These are phyloP conservation scores for Paraphaeosphaeria sporulosa DNA, from an alignment of 2,329 filamentous ascomycete genomes.

Conservation along the genomic window DNA sequence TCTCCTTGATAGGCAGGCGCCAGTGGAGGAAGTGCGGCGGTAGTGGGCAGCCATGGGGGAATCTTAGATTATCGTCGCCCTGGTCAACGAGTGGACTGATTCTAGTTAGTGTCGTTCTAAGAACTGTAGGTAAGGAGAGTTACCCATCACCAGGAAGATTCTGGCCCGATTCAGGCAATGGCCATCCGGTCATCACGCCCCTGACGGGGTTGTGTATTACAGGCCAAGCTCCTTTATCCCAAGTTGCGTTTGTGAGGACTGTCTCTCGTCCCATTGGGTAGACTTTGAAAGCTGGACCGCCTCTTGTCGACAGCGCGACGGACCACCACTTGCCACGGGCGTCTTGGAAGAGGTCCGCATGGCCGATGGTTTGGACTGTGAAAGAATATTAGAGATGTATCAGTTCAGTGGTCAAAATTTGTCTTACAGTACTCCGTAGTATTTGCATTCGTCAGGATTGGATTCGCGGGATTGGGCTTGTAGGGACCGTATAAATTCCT, in stretches of 20 bases:
- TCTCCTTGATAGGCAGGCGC: constrained; percentile 56
- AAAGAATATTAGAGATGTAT: not conserved
- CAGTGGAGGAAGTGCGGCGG: constrained; percentile 63
- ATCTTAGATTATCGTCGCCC: constrained; percentile 45
- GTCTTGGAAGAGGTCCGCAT: constrained; percentile 41
- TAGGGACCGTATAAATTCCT: constrained; percentile 48
- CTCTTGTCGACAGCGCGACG: constrained; percentile 35
- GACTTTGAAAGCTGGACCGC: constrained; percentile 32
- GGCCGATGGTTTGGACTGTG: constrained; percentile 36
- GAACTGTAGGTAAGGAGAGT: not conserved
- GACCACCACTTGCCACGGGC: constrained; percentile 34
- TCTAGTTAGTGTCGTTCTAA: not conserved
- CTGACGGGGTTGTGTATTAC: constrained; percentile 49
- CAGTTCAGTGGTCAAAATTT: constrained; percentile 11
- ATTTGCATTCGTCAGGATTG: constrained; percentile 49
- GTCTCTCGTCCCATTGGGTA: constrained; percentile 42
- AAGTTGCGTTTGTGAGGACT: constrained; percentile 36
- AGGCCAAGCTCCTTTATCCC: constrained; percentile 53
- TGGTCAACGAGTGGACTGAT: constrained; percentile 5
- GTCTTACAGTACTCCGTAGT: constrained; percentile 47
- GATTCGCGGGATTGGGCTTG: constrained; percentile 45
- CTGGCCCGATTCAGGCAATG: constrained; percentile 46
- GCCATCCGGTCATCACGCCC: constrained; percentile 55
- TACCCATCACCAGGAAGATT: constrained; percentile 50
- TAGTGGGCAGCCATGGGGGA: constrained; percentile 53